phyloP scores from a whole-genome alignment of 805 yeast species.

The Cyberlindnera subsufficiens region DNA sequence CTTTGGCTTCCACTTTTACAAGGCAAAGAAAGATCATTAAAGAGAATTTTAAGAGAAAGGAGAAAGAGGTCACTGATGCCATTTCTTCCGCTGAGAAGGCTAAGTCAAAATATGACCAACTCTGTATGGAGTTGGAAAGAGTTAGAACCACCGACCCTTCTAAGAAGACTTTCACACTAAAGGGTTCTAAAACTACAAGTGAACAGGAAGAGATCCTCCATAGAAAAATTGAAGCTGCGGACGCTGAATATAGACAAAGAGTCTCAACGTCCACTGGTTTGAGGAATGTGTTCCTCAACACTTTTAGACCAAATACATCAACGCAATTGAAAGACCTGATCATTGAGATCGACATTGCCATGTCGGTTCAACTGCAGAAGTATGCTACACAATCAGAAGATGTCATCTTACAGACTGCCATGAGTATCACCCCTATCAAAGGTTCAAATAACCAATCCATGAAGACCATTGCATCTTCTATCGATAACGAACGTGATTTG shows the following conservation, averaged over 20 bases:
- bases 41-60: conserved; percentile 76
- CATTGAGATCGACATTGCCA: conserved; percentile 83
- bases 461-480: conserved; percentile 67
- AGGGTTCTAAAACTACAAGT: conserved; percentile 69
- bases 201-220: conserved; percentile 87
- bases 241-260: conserved; percentile 75
- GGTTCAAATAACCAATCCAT: conserved; percentile 53
- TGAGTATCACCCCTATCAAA: conserved; percentile 69
- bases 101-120: conserved; percentile 63
- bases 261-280: conserved; percentile 67
- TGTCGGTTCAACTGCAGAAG: conserved; percentile 82
- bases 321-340: conserved; percentile 69
- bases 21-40: conserved; percentile 70
- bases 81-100: conserved; percentile 86
- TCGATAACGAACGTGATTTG: conserved; percentile 80
- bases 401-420: conserved; percentile 76
- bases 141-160: conserved; percentile 76
- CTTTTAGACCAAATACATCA: conserved; percentile 73
- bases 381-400: conserved; percentile 87
- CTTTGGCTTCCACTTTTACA: conserved; percentile 64
- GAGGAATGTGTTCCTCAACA: conserved; percentile 65
- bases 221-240: conserved; percentile 76
- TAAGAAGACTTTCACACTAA: conserved; percentile 75
- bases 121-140: conserved; percentile 84
- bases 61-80: conserved; percentile 80